These are phyloP conservation scores for Elsinoe batatas DNA, from an alignment of 2,329 filamentous ascomycete genomes.

Conservation along the genomic window DNA sequence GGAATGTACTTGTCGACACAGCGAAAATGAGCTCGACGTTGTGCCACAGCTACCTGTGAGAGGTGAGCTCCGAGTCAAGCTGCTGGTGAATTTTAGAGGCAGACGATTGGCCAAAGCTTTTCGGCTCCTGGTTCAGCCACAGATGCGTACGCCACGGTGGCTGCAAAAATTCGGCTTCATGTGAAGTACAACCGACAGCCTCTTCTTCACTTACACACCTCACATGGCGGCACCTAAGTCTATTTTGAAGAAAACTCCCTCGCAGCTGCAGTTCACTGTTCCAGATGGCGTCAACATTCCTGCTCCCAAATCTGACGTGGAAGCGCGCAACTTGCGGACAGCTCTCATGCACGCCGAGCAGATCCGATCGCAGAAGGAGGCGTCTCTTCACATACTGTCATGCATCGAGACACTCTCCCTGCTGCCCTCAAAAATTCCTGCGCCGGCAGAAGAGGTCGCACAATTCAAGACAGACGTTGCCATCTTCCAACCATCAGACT, in stretches of 20 bases:
- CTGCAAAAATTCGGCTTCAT: neutral
- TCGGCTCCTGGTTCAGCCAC: neutral
- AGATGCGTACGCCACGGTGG: neutral
- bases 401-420: constrained; percentile 59
- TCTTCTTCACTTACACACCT: neutral
- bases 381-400: constrained; percentile 63
- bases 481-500: constrained; percentile 77
- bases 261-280: constrained; percentile 13
- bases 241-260: constrained; percentile 34
- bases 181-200: neutral
- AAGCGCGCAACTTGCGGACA: constrained; percentile 44
- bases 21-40: neutral
- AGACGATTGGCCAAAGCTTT: neutral
- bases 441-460: constrained; percentile 39
- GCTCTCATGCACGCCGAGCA: constrained; percentile 74
- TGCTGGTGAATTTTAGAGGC: neutral
- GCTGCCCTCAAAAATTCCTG: constrained; percentile 40
- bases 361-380: constrained; percentile 71
- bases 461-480: constrained; percentile 58
- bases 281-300: constrained; percentile 6
- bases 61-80: neutral
- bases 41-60: neutral
- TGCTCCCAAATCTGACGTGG: constrained; percentile 21
- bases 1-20: neutral
- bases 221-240: constrained; percentile 29